Evolutionary conservation across 2,329 filamentous ascomycete species (phyloP), one percentile per base, ranked within the genome.

Genomic region (Stachybotrys chlorohalonatus): DNA sequence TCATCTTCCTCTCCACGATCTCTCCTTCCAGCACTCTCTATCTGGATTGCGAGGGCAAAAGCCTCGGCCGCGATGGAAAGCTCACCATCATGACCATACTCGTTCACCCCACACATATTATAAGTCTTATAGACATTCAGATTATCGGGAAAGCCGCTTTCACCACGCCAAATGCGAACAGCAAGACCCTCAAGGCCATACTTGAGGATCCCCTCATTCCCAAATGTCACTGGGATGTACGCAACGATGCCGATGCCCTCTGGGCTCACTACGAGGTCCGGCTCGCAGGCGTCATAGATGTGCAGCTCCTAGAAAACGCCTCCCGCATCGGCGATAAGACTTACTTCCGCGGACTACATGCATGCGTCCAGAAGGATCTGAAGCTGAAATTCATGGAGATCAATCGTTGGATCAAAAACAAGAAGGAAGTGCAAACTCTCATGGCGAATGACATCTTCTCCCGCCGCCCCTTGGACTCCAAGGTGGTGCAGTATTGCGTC

Each of bases 181-280:
- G 39, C 1, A 24, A 31, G 13, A 31, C 52, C 11, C 47, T 54
- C 4, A 45, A 54, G 32, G 9, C 17, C 8, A 47, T 54, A n/a
- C 53, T 54, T 0, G 39, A 54, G n/a, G 48, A 51, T n/a, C 32
- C 53, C 7, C 1, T 5, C 17, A 32, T 13, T 6, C 11, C 47
- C 16, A 54, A 54, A 36, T 51, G n/a, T 16, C 31, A 50, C 24
- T 54, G 53, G 53, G 53, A 54, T 42, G 53, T 54, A 11, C 48
- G 53, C 7, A 54, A 54, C n/a, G 53, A 54, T 15, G 53, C 53
- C 7, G 53, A 54, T n/a, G 53, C 53, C 6, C 36, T 54, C 7
- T 54, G 53, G 53, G 48, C 53, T 11, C 36, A 17, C 39, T 51
- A 54, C 17, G 11, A 16, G 1, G 53, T 54, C 16, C 16, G 30